Evolutionary conservation across 768 basidiomycete genomes (phyloP), one percentile per base, ranked within the genome.

Genomic region (Tephrocybe sp.): DNA sequence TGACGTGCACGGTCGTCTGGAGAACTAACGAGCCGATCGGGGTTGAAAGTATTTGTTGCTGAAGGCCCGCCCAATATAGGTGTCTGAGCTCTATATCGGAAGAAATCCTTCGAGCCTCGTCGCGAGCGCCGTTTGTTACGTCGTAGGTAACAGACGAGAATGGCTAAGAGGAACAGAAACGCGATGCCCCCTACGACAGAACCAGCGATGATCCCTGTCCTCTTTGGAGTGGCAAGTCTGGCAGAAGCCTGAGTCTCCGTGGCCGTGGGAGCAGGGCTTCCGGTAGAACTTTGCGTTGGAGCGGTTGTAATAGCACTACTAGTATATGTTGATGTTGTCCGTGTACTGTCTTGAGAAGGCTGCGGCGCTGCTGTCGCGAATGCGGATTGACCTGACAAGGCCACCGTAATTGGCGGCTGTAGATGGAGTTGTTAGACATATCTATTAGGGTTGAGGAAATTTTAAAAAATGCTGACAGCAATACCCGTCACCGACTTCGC

Each of bases 361-460:
- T 30, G 19, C 11, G 55, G 44, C 13, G 44, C 27, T 1, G 40
- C 36, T 3, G 70, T 67, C 4, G 70, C 72, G 46, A 61, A 58
- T 37, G 72, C 72, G 11, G 64, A 68, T 41, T 62, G 45, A n/a
- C 71, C 72, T 4, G 62, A 59, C 15, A 68, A 42, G 9, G 56
- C 55, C 25, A 61, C 44, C 12, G 63, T 44, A 31, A 64, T 55
- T 27, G 54, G 33, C 16, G 61, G 57, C 69, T 72, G 31, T 2
- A 40, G 39, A 30, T 43, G n/a, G n/a, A 37, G 15, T 25, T n/a
- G 8, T 39, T 3, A 30, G 30, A 21, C 40, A 7, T 15, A n/a
- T 12, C n/a, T 18, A 11, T 13, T 3, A 30, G 16, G 21, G 24
- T 36, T 13, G 19, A 15, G 21, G 7, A 11, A 7, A 44, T 22